Evolutionary conservation across 345 rosid species (phyloP), one percentile per base, ranked within the genome.

Genomic region (Cardamine resedifolia): DNA sequence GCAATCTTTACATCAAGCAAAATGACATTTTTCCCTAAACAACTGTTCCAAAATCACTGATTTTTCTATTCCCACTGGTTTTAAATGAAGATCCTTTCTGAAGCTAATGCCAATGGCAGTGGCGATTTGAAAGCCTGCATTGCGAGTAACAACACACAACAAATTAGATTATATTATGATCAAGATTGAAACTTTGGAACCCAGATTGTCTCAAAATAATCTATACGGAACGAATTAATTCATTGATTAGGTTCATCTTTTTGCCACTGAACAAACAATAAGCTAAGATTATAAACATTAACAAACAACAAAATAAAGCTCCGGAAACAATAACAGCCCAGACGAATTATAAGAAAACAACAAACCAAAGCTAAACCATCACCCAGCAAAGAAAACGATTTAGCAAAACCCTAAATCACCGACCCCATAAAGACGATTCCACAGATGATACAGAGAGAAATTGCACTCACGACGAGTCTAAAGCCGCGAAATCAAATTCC

Each of bases 371-470:
- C 36, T 51, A 57, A 57, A 70, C n/a, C n/a, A n/a, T 51, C 10
- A n/a, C 38, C 20, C 23, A 72, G 12, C 21, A 27, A 72, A 14
- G 9, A 18, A 73, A 44, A 19, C 23, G 52, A 58, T 34, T 38
- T 16, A 18, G 48, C 28, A 52, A 68, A 75, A 75, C 74, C 79
- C 79, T 75, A 75, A 68, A 61, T 68, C 69, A 53, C 15, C 64
- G 21, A 67, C n/a, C 21, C 50, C 24, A 30, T 49, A 24, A 18
- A 75, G 39, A 75, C 49, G 47, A 68, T 51, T 61, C 11, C 0
- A 33, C 39, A 65, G 4, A 16, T 5, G 34, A 58, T 45, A 24
- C 3, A 48, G 15, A 15, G 45, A 51, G 64, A 69, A 24, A 61
- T 62, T 51, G 65, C 21, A 56, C 66, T 76, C 65, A 62, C 69